Evolutionary conservation across 768 basidiomycete species (phyloP), one percentile per base, ranked within the genome.

Genomic region (Harrya chromipes): DNA sequence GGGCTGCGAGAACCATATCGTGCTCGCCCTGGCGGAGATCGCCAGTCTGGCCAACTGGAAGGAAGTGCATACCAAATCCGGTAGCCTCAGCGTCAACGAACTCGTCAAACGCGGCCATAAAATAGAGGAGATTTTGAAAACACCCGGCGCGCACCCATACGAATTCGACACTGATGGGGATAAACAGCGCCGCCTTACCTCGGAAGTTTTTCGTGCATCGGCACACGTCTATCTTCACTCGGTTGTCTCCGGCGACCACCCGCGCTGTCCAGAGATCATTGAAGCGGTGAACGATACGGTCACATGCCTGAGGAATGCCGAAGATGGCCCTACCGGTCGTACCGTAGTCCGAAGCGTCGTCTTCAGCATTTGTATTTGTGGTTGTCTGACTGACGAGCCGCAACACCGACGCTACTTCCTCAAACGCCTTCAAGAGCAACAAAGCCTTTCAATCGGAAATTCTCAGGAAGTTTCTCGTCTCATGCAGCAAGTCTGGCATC

Each of bases 1-100:
- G 88, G 90, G 90, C 17, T 90, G 90, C 73, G 84, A 87, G 59
- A 89, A 90, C 68, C 70, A 74, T 52, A 81, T 87, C 46, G 81
- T 92, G 41, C 84, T 86, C 75, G 87, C 86, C 23, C 74, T 92
- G 38, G 86, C 90, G 4, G 82, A 90, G 70, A 85, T 80, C 33
- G 80, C 84, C 11, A 70, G 68, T 17, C 76, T 93, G 14, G 76
- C 84, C 36, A 59, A 53, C 45, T 92, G 87, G 87, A 90, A 90
- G 70, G 70, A 72, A 17, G 46, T 44, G 0, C 70, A 80, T 46
- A 47, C 50, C 52, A 50, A 27, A 0, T 55, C 51, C 4, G 80
- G 82, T 35, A 62, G 63, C 39, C 78, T 90, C 19, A 84, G 81
- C 68, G 63, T 84, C 21, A 79, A 76, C 8, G 74, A 78, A 33